Evolutionary conservation across 2,329 filamentous ascomycete species (phyloP).

Genomic region (Arthrinium phaeospermum): DNA sequence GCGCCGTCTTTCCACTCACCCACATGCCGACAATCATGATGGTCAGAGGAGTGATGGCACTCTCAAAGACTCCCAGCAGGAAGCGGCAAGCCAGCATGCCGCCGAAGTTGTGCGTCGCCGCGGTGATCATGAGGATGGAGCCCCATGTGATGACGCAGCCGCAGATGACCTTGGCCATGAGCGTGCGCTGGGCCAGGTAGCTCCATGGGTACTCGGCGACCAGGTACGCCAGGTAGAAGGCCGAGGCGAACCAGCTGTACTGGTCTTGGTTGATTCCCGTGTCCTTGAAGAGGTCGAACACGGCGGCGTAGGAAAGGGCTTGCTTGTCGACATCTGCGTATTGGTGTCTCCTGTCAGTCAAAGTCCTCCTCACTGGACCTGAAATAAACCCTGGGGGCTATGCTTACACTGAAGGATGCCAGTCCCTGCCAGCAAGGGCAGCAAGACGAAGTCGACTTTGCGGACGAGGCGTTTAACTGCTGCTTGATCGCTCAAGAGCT

Average conservation of each 20-base stretch:
- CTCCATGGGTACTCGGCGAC: constrained; percentile 40
- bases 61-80: constrained; percentile 53
- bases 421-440: constrained; percentile 57
- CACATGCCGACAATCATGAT: constrained; percentile 58
- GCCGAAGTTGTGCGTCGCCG: constrained; percentile 46
- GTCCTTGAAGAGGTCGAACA: constrained; percentile 59
- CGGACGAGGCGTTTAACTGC: constrained; percentile 40
- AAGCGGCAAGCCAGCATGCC: constrained; percentile 51
- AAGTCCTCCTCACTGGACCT: too few relatives aligned
- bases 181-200: constrained; percentile 42
- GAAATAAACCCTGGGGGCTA: not conserved
- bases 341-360: not conserved
- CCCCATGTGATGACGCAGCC: constrained; percentile 43
- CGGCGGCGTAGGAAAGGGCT: constrained; percentile 57
- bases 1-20: constrained; percentile 29
- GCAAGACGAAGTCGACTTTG: constrained; percentile 55
- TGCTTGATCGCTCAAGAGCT: constrained; percentile 49
- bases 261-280: constrained; percentile 52
- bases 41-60: constrained; percentile 53
- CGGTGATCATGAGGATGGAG: constrained; percentile 48
- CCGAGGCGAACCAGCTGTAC: constrained; percentile 60
- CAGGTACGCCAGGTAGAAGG: constrained; percentile 57
- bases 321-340: constrained; percentile 56
- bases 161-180: constrained; percentile 42
- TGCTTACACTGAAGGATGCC: constrained; percentile 53